phyloP scores from a whole-genome alignment of 2,329 filamentous ascomycete genomes.

The Lachnellula occidentalis region DNA sequence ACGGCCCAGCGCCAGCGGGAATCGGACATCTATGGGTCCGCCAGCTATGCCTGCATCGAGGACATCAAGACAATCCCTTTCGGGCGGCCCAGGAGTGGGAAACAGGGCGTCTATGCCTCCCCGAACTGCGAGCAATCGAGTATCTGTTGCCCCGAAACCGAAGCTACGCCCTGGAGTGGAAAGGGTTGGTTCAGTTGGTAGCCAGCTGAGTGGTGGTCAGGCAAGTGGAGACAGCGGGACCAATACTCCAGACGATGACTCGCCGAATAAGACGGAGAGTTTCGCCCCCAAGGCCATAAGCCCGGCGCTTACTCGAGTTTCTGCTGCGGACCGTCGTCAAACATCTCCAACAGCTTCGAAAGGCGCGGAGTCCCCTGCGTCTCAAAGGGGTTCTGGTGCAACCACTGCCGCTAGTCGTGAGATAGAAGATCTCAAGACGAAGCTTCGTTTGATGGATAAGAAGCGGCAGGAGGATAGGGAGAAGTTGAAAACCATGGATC shows the following conservation, averaged over 20 bases:
- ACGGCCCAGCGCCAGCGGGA: slow-evolving; percentile 49
- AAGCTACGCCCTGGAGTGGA: slow-evolving; percentile 27
- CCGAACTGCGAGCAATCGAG: slow-evolving; percentile 14
- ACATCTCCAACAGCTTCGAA: slow-evolving; percentile 22
- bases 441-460: slow-evolving; percentile 80
- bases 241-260: slow-evolving; percentile 25
- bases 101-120: slow-evolving; percentile 23
- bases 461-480: slow-evolving; percentile 83
- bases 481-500: slow-evolving; percentile 72
- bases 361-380: slow-evolving; percentile 21
- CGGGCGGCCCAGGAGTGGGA: slow-evolving; percentile 30
- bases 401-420: slow-evolving; percentile 44
- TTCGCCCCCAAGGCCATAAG: slow-evolving; percentile 29
- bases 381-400: slow-evolving; percentile 17
- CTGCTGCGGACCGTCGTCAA: slow-evolving; percentile 17
- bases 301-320: slow-evolving; percentile 24
- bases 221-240: slow-evolving; percentile 26
- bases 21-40: slow-evolving; percentile 63
- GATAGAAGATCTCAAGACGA: slow-evolving; percentile 83
- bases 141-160: slow-evolving; percentile 26
- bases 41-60: slow-evolving; percentile 37
- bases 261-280: slow-evolving; percentile 38
- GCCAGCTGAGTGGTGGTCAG: slow-evolving; percentile 27
- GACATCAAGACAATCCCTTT: slow-evolving; percentile 35
- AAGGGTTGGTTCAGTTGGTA: slow-evolving; percentile 27